These are phyloP conservation scores for Colletotrichum musae DNA, from an alignment of 2,329 filamentous ascomycete genomes.

Conservation along the genomic window DNA sequence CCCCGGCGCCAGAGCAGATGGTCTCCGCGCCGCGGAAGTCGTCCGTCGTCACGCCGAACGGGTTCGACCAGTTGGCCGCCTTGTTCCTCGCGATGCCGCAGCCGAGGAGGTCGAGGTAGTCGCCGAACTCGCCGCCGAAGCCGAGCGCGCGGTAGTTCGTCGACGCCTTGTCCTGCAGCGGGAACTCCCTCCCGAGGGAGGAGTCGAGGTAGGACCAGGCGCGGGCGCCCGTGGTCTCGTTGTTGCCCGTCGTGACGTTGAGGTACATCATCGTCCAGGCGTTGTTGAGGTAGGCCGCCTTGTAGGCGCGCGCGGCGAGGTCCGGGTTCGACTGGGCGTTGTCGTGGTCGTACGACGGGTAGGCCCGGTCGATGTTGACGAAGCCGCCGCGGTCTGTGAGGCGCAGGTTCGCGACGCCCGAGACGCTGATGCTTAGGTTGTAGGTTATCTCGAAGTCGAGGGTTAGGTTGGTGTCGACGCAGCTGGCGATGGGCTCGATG, in stretches of 20 bases:
- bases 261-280: conserved; percentile 54
- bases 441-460: conserved; percentile 55
- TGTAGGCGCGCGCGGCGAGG: conserved; percentile 56
- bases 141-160: conserved; percentile 20
- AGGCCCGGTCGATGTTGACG: conserved; percentile 52
- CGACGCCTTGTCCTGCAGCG: conserved; percentile 37
- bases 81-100: not conserved
- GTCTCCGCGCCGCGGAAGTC: conserved; percentile 20
- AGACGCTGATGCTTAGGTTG: conserved; percentile 16
- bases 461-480: conserved; percentile 59
- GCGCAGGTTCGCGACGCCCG: conserved; percentile 44
- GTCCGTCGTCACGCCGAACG: not conserved
- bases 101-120: conserved; percentile 20
- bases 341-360: conserved; percentile 48
- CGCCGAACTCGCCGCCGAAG: conserved; percentile 11
- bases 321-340: conserved; percentile 54
- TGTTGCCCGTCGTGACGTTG: conserved; percentile 53
- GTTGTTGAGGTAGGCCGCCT: conserved; percentile 60
- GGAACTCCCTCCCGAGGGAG: conserved; percentile 51
- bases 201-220: conserved; percentile 56
- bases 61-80: conserved; percentile 9
- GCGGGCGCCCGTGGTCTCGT: conserved; percentile 27
- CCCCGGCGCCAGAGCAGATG: conserved; percentile 50
- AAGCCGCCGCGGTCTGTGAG: conserved; percentile 62
- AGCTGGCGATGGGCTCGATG: conserved; percentile 60